Evolutionary conservation across 139 green algal species (phyloP).

Genomic region (Limnomonas spitsbergensis): DNA sequence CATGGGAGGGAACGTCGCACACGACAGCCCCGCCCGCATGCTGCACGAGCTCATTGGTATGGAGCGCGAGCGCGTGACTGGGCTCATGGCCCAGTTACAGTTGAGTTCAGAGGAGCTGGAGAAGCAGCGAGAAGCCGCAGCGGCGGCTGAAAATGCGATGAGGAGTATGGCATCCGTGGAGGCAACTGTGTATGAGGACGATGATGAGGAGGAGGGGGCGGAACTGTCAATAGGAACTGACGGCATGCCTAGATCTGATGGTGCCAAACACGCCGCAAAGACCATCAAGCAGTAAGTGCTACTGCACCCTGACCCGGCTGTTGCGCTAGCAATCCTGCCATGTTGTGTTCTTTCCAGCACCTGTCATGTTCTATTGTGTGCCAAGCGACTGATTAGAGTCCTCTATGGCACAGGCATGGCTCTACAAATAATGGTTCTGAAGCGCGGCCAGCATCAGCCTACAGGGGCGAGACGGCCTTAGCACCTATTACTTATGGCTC

Average conservation of each 20-base stretch:
- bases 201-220: neutral
- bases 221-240: neutral
- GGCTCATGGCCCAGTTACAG: constrained; percentile 29
- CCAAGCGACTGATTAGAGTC: neutral
- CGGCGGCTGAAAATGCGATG: neutral
- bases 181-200: neutral
- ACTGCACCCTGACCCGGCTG: neutral
- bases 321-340: neutral
- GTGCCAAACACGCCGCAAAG: neutral
- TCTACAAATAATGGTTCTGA: neutral
- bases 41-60: constrained; percentile 36
- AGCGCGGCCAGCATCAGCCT: neutral
- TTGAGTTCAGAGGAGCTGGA: neutral
- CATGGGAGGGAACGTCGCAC: constrained; percentile 18
- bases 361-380: neutral
- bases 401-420: neutral
- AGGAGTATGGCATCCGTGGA: neutral
- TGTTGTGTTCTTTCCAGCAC: neutral
- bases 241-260: neutral
- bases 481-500: neutral
- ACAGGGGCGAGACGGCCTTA: neutral
- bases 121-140: neutral
- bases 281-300: neutral
- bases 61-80: constrained; percentile 27
- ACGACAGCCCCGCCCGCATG: constrained; percentile 18